Evolutionary conservation across 768 basidiomycete species (phyloP), one percentile per base, ranked within the genome.

Genomic region (Termitomyces sp.): DNA sequence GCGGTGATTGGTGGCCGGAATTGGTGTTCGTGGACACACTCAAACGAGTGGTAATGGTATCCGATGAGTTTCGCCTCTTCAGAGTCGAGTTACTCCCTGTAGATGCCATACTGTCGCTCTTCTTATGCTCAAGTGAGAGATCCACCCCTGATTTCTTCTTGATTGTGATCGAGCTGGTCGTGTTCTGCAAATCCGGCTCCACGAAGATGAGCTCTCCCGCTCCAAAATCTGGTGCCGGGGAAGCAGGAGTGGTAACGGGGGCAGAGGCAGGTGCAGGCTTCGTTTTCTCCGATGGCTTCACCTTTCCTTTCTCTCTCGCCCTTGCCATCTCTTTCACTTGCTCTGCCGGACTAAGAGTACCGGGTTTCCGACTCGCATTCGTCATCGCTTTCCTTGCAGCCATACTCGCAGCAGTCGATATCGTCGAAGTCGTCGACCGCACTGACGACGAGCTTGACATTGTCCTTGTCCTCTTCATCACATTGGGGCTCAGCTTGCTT

Each of bases 21-120:
- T 50, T 53, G 22, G 51, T 26, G 8, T 51, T 51, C 17, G 45
- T 60, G 1, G 43, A 19, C 22, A 45, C 45, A 64, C 62, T 62
- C 24, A 58, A 60, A 47, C 65, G 58, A 50, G 70, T 71, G 24
- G 71, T 75, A 48, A 79, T 76, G 0, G 78, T 80, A 55, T 80
- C 79, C 28, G 70, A 70, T 51, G 77, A 82, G 35, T 69, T 72
- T 50, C 65, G 69, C 62, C 71, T 69, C 62, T 63, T 73, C 55
- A 71, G 63, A 22, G 78, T 81, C 22, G 72, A 70, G 19, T 68
- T 66, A 62, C 79, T 74, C 22, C 69, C 67, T 22, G 70, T 72
- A 44, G 77, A 79, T 24, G 73, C 61, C 22, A 72, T 74, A 53
- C 78, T 81, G 19, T 68, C 69, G 19, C 70, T 73, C 66, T 77